Conservation (phyloP, 2,329 filamentous ascomycete genomes). For the Botrytis fragariae region DNA sequence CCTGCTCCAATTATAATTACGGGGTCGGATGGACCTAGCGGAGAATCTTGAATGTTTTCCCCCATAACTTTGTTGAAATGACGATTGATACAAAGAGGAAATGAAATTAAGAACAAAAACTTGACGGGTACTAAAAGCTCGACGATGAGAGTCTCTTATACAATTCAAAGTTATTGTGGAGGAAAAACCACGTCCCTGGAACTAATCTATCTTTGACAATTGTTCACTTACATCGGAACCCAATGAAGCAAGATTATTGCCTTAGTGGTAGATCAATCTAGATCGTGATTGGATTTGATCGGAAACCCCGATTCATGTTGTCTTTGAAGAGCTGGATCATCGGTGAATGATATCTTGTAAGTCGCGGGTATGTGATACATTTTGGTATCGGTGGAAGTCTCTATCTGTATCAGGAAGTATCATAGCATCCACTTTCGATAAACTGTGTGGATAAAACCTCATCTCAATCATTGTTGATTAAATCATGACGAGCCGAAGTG, state of each 20-base stretch:
- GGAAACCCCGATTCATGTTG: background rate
- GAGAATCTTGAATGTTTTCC: background rate
- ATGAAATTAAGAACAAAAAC: background rate
- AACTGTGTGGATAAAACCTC: background rate
- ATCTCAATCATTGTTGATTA: background rate
- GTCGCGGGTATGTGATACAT: background rate
- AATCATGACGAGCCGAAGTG: background rate
- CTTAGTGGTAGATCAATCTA: background rate
- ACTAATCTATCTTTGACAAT: background rate
- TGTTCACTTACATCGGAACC: background rate
- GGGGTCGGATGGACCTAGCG: background rate
- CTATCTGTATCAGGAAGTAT: background rate
- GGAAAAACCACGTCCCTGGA: background rate
- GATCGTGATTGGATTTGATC: background rate
- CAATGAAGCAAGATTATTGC: background rate
- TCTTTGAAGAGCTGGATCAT: background rate
- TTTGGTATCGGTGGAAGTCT: background rate
- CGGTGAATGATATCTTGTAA: background rate
- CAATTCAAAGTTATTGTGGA: background rate
- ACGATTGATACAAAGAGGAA: background rate
- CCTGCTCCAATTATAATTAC: constrained; percentile 32
- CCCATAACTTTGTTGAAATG: background rate
- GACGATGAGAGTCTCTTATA: background rate
- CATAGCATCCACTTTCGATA: background rate
- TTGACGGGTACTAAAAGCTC: background rate